These are phyloP conservation scores for Claviceps digitariae DNA, from an alignment of 2,329 filamentous ascomycete species.

Conservation along the genomic window DNA sequence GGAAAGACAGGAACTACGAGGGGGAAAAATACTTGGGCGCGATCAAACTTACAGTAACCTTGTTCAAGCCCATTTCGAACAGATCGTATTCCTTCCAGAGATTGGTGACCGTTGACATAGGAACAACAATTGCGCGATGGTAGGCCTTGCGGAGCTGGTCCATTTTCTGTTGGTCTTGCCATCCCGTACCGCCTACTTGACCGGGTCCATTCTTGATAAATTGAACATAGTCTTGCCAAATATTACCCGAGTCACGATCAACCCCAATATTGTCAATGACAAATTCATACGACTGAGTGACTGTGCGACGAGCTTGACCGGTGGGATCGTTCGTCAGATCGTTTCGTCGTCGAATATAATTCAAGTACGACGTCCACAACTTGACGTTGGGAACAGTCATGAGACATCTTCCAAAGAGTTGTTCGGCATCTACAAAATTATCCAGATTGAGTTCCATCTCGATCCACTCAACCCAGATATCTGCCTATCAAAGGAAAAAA, in stretches of 20 bases:
- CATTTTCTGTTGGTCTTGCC: slow-evolving; percentile 99
- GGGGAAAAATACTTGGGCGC: not conserved
- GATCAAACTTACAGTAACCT: slow-evolving; percentile 57
- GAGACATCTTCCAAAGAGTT: slow-evolving; percentile 70
- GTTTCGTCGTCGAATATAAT: slow-evolving; percentile 86
- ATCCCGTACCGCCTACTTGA: slow-evolving; percentile 67
- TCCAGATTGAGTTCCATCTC: slow-evolving; percentile 82
- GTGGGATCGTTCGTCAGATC: slow-evolving; percentile 66
- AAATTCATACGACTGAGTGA: slow-evolving; percentile 83
- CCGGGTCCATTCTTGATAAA: slow-evolving; percentile 86
- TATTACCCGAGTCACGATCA: slow-evolving; percentile 75
- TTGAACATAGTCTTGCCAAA: slow-evolving; percentile 92
- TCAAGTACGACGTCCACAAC: slow-evolving; percentile 86
- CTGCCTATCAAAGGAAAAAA: slow-evolving; percentile 46
- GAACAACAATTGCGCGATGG: slow-evolving; percentile 76
- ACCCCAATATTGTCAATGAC: slow-evolving; percentile 81
- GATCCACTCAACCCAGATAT: slow-evolving; percentile 80
- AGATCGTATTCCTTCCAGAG: slow-evolving; percentile 97
- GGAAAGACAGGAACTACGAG: no score
- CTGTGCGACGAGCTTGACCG: slow-evolving; percentile 62
- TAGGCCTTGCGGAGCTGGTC: slow-evolving; percentile 85
- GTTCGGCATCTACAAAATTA: slow-evolving; percentile 66
- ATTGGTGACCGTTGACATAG: slow-evolving; percentile 67
- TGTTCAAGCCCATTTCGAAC: slow-evolving; percentile 90
- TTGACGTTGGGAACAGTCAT: slow-evolving; percentile 68